Conservation (phyloP, 441 rosid genomes). For the Oxalis stricta region DNA sequence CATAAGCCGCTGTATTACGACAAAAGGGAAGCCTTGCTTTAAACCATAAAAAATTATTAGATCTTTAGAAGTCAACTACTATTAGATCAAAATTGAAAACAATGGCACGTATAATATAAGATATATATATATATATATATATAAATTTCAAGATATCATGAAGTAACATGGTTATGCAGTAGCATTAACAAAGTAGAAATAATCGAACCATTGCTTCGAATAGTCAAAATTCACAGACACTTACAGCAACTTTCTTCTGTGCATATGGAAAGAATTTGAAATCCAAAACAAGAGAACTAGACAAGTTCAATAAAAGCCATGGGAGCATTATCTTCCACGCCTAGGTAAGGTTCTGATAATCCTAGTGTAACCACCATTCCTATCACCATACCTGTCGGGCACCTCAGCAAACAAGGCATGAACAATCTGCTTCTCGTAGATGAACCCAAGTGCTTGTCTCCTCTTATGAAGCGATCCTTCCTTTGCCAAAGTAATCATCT, state of each 20-base stretch:
- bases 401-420: slow-evolving; percentile 84
- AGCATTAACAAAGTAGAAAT: too few species aligned
- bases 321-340: slow-evolving; percentile 96
- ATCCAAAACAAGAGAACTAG: slow-evolving; percentile 16
- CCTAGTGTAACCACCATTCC: slow-evolving; percentile 88
- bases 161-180: too few species aligned
- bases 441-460: slow-evolving; percentile 78
- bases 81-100: too few species aligned
- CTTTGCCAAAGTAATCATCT: slow-evolving; percentile 92
- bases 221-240: too few species aligned
- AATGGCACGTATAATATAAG: too few species aligned
- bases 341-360: slow-evolving; percentile 83
- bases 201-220: too few species aligned
- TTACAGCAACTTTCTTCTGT: background rate
- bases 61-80: too few species aligned
- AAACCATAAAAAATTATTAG: too few species aligned
- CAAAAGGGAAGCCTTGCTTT: too few species aligned
- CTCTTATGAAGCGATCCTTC: slow-evolving; percentile 86
- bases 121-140: too few species aligned
- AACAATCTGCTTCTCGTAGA: slow-evolving; percentile 88
- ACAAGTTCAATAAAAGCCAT: slow-evolving; percentile 97
- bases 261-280: background rate
- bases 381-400: slow-evolving; percentile 68
- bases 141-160: too few species aligned
- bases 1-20: too few species aligned